These are phyloP conservation scores for Chaetomium tenue DNA, from an alignment of 495 filamentous ascomycete species.

Conservation along the genomic window DNA sequence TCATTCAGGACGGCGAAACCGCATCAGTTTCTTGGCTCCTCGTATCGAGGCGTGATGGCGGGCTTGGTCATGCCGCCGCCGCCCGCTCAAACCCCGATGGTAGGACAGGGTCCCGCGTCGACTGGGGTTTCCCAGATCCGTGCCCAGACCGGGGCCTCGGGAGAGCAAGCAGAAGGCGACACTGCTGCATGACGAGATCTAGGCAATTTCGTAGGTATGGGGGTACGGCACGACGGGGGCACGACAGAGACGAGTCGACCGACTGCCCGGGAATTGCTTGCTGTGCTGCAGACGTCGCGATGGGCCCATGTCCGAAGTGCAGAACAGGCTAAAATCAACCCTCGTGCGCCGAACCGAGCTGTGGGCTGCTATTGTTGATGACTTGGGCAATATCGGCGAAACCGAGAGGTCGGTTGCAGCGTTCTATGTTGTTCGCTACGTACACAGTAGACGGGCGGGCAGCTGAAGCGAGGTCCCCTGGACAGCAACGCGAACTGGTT, in stretches of 20 bases:
- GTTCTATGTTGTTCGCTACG: background rate
- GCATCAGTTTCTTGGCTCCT: constrained; percentile 23
- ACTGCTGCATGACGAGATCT: constrained; percentile 2
- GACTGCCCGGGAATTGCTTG: constrained; percentile 28
- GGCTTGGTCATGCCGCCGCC: constrained; percentile 12
- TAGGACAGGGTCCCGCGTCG: constrained; percentile 10
- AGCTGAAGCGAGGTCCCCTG: background rate
- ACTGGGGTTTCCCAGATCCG: constrained; percentile 6
- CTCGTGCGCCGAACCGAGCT: constrained; percentile 22
- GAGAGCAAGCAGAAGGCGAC: constrained; percentile 24
- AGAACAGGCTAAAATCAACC: constrained; percentile 31
- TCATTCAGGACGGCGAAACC: background rate
- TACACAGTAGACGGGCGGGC: no score
- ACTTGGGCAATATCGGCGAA: constrained; percentile 22
- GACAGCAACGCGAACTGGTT: background rate
- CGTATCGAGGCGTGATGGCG: constrained; percentile 17
- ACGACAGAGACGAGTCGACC: constrained; percentile 30
- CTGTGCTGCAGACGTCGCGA: constrained; percentile 15
- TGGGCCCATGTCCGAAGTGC: constrained; percentile 24
- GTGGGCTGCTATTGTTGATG: constrained; percentile 24
- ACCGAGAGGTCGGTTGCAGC: background rate
- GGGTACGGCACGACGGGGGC: constrained; percentile 16
- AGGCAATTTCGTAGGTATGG: constrained; percentile 4
- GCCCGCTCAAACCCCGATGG: background rate
- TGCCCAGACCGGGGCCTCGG: constrained; percentile 33